A percentile compares a stretch with the other conserved stretches of the same genome.
Conservation (phyloP, 2,329 filamentous ascomycete genomes). For the Nigrospora osmanthi region DNA sequence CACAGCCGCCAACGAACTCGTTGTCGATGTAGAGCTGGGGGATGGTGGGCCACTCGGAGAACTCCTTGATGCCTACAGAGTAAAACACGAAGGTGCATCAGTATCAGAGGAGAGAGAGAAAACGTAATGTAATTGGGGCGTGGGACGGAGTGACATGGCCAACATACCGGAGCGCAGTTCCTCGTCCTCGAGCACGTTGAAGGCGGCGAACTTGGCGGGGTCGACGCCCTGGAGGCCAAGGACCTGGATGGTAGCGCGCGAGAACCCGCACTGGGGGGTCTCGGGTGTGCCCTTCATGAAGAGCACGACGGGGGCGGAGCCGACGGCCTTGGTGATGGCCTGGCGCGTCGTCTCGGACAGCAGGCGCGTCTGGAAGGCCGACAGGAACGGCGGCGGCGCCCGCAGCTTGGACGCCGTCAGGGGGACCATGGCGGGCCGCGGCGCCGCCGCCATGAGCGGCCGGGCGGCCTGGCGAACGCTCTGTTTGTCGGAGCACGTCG, state of each 20-base stretch:
- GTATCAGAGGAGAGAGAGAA: too few species aligned
- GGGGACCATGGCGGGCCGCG: not conserved
- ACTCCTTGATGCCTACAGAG: conserved; percentile 84
- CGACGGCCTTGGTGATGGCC: conserved; percentile 86
- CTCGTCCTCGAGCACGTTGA: conserved; percentile 90
- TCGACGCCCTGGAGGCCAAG: conserved; percentile 91
- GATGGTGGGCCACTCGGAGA: conserved; percentile 98
- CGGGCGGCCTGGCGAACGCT: conserved; percentile 1
- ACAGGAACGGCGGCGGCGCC: conserved; percentile 18
- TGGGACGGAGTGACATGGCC: not conserved
- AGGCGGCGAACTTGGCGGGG: conserved; percentile 92
- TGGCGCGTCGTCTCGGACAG: conserved; percentile 72
- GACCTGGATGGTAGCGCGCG: conserved; percentile 88
- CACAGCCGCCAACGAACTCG: conserved; percentile 96
- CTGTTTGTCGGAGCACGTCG: not conserved
- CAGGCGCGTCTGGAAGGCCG: conserved; percentile 46
- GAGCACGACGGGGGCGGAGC: conserved; percentile 82
- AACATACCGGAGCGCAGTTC: conserved; percentile 71
- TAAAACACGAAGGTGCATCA: too few species aligned
- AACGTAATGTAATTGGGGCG: too few species aligned
- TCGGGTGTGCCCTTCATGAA: conserved; percentile 99
- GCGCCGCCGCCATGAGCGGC: not conserved
- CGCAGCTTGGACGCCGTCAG: not conserved
- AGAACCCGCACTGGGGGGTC: conserved; percentile 94
- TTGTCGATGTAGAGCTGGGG: conserved; percentile 92